Conservation (phyloP, 257 asterid genomes). For the Echium plantagineum region DNA sequence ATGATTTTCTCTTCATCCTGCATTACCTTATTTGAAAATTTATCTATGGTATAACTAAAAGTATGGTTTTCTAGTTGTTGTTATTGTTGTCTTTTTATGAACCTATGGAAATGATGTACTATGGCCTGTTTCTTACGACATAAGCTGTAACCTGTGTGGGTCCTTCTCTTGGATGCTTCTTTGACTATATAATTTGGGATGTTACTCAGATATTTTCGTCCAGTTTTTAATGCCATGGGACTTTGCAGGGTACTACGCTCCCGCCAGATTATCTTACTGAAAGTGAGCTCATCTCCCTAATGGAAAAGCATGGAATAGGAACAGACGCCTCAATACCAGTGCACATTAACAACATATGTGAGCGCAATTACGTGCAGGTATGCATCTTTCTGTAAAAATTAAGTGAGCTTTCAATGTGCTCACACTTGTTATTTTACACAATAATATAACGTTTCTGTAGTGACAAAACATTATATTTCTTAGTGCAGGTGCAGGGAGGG, state of each 20-base stretch:
- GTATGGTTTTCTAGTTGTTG: not conserved
- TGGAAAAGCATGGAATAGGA: slow-evolving; percentile 90
- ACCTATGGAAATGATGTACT: not conserved
- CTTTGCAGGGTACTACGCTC: slow-evolving; percentile 57
- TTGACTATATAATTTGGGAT: no score
- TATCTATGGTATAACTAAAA: not conserved
- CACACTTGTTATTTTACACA: not conserved
- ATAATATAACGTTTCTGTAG: not conserved
- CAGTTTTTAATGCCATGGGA: slow-evolving; percentile 7
- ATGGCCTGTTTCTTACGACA: not conserved
- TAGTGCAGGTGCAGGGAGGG: slow-evolving; percentile 76
- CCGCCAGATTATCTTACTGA: slow-evolving; percentile 86
- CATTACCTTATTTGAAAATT: not conserved
- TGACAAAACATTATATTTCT: not conserved
- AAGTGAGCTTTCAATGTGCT: slow-evolving; percentile 3
- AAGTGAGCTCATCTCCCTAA: slow-evolving; percentile 84
- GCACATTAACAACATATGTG: slow-evolving; percentile 82
- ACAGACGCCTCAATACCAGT: slow-evolving; percentile 94
- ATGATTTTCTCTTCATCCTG: not conserved
- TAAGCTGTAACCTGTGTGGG: not conserved
- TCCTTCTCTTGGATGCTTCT: not conserved
- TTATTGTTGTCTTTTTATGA: not conserved
- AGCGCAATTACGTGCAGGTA: slow-evolving; percentile 91
- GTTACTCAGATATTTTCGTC: not conserved
- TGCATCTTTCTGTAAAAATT: slow-evolving; percentile 13